Evolutionary conservation across 148 eudicot species (phyloP), one percentile per base, ranked within the genome.

Genomic region (Pharnaceum exiguum): DNA sequence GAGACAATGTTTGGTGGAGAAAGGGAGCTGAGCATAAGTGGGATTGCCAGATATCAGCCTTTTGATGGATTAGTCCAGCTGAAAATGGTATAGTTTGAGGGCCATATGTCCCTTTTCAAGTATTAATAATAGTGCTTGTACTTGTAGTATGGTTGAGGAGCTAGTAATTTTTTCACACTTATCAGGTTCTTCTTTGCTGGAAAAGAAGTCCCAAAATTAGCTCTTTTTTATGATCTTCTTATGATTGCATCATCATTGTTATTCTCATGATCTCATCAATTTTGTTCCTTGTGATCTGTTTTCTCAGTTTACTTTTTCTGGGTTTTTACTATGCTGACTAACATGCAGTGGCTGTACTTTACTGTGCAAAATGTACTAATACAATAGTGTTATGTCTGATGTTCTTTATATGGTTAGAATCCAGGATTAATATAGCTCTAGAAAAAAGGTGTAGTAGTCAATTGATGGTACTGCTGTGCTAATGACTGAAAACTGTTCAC

Each of bases 51-150:
- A 35, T 77, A 87, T 77, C 89, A 84, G 59, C 89, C 93, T 38
- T 64, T 65, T 49, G 82, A 85, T 82, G 97, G 97, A 55, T 62
- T 82, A 57, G 66, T 74, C 80, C 86, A 79, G 49, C 72, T 85
- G 45, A 91, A 87, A 88, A 65, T 71, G 78, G 96, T 91, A 77
- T 66, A n/a, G n/a, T n/a, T 58, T 57, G 37, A 54, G 56, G 56
- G 32, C 63, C 32, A 27, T 15, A 16, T 4, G 10, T n/a, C n/a
- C n/a, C 5, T 30, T 25, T 48, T 25, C 24, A 5, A 19, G 24
- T 44, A 11, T 5, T 2, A n/a, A 7, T 16, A 38, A 7, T 16
- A 38, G 11, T 38, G 12, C n/a, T 38, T 10, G n/a, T 10, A 40
- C 45, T 40, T 40, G 19, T 40, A n/a, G n/a, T 40, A 42, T 5